A percentile compares a stretch with the other conserved stretches of the same genome.
Evolutionary conservation across 306 rosid genomes (phyloP).

Genomic region (Fagus sylvatica): DNA sequence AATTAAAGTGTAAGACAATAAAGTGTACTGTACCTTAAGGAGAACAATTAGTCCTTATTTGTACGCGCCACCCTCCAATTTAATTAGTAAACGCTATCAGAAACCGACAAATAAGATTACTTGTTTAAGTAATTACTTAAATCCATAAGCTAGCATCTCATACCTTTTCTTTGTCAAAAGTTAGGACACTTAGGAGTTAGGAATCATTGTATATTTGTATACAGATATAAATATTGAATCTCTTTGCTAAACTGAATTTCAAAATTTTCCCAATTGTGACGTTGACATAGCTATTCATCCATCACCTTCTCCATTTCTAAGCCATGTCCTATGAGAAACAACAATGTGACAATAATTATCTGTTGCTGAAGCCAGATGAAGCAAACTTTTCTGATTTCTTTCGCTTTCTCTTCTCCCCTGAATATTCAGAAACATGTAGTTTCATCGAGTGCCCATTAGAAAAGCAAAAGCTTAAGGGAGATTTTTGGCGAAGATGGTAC

Average conservation of each 20-base stretch:
- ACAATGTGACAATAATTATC: slow-evolving; percentile 6
- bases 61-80: no score
- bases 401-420: slow-evolving; percentile 24
- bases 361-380: slow-evolving; percentile 30
- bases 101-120: no score
- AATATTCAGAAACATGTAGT: background rate
- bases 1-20: no score
- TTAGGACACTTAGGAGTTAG: background rate
- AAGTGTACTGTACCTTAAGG: no score
- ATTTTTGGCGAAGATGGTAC: slow-evolving; percentile 29
- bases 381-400: slow-evolving; percentile 21
- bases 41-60: no score
- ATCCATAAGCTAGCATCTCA: background rate
- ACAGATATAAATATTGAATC: background rate
- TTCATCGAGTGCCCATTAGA: slow-evolving; percentile 24
- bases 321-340: slow-evolving; percentile 11
- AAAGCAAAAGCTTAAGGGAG: background rate
- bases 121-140: no score
- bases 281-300: background rate
- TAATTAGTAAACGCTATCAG: no score
- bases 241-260: background rate
- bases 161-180: background rate
- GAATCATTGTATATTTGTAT: background rate
- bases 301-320: background rate
- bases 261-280: background rate